Base-by-base conservation (phyloP, 1,284 basidiomycete genomes). In the Papiliotrema fonsecae region DNA sequence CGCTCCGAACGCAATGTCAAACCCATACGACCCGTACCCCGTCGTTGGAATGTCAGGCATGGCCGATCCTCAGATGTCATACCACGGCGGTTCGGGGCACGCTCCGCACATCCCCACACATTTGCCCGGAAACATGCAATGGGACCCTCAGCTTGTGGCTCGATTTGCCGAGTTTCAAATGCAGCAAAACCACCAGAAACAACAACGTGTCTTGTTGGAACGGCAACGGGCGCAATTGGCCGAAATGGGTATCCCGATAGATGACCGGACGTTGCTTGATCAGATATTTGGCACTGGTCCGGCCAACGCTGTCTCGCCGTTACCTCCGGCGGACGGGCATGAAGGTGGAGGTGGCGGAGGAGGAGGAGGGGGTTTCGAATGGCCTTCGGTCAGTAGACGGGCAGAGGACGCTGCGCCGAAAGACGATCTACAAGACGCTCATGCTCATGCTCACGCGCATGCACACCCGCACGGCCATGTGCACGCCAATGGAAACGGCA, bases 161-260 rank as follows among this genome's bases (percentile, higher is more conserved):
- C 62, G 63, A 31, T 70, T 68, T 42, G 68, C 70, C 31, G 69
- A 70, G 56, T 65, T 67, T 19, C 70, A 70, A 47, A 59, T 72
- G 26, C 68, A 70, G 46, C 67, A 72, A 46, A 67, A 67, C 34
- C 70, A 72, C 45, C 68, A 70, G 46, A 57, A 64, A 18, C 68
- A 70, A 57, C 69, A 70, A 37, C 54, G 68, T 7, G 46, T 57
- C 1, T 50, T 72, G 4, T 56, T 72, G 9, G 65, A 70, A 27
- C 61, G 60, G 31, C 70, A 72, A 47, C 54, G 69, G 45, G 60
- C 65, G 39, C 70, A 72, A 50, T 41, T 72, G 13, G 59, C 62
- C 13, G 58, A 69, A 43, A 48, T 72, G 43, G 64, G 64, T 24
- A 60, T 67, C 2, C 61, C 60, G 2, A 46, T 67, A 2, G 61